phyloP scores from a whole-genome alignment of 2,329 filamentous ascomycete species.

The Endocalyx cinctus region DNA sequence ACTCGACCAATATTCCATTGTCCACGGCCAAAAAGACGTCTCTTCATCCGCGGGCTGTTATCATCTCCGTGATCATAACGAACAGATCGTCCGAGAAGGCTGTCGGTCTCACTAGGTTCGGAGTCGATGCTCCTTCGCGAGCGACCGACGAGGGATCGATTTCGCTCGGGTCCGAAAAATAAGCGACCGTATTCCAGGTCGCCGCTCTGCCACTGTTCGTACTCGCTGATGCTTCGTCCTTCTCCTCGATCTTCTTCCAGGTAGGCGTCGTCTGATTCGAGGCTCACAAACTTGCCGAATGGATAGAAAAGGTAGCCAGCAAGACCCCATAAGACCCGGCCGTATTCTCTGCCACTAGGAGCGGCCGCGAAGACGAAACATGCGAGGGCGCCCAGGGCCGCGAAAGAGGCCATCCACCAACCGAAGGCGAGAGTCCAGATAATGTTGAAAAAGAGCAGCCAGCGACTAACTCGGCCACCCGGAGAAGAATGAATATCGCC shows the following conservation, averaged over 20 bases:
- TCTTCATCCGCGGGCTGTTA: conserved; percentile 55
- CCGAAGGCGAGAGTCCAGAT: conserved; percentile 90
- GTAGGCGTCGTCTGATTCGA: conserved; percentile 92
- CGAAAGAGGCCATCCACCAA: conserved; percentile 86
- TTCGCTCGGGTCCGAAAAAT: conserved; percentile 83
- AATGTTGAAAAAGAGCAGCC: conserved; percentile 84
- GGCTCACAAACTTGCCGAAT: conserved; percentile 91
- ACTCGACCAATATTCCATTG: conserved; percentile 94
- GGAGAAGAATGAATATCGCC: conserved; percentile 95
- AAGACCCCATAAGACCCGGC: conserved; percentile 76
- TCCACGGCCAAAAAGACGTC: conserved; percentile 86
- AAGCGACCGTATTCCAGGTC: conserved; percentile 92
- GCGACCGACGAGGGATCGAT: conserved; percentile 77
- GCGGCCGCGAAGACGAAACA: conserved; percentile 78
- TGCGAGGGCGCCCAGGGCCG: conserved; percentile 67
- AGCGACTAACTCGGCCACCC: conserved; percentile 76
- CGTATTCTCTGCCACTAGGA: conserved; percentile 80
- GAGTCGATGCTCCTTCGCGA: conserved; percentile 88
- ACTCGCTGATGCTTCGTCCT: conserved; percentile 94
- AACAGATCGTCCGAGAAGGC: conserved; percentile 64
- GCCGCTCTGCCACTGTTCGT: conserved; percentile 98
- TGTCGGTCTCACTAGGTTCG: conserved; percentile 77
- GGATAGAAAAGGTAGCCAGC: conserved; percentile 88
- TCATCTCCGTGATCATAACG: conserved; percentile 44
- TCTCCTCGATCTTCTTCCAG: conserved; percentile 92